Conservation (phyloP, 352 stramenopile genomes). For the Phytophthora podocarpi region DNA sequence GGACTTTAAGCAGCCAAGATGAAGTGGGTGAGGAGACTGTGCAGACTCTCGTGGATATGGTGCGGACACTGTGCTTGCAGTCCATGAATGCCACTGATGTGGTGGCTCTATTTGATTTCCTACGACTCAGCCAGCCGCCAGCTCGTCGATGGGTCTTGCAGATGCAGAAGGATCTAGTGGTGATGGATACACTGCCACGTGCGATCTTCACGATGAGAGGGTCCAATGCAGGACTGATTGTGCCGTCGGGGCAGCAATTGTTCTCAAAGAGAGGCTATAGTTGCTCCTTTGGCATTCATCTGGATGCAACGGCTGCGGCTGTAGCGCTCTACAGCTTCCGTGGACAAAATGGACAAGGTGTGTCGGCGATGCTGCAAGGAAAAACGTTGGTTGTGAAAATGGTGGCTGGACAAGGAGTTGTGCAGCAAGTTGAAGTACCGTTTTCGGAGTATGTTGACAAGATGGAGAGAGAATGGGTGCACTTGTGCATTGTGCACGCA, state of each 20-base stretch:
- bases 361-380: slow-evolving; percentile 62
- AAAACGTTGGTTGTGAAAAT: slow-evolving; percentile 64
- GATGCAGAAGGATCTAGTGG: slow-evolving; percentile 61
- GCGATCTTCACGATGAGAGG: slow-evolving; percentile 79
- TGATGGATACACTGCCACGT: slow-evolving; percentile 56
- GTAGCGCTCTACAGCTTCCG: slow-evolving; percentile 80
- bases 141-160: slow-evolving; percentile 56
- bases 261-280: slow-evolving; percentile 83
- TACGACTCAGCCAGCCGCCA: slow-evolving; percentile 55
- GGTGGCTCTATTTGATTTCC: slow-evolving; percentile 73
- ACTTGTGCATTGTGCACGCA: slow-evolving; percentile 79
- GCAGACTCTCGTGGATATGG: slow-evolving; percentile 49
- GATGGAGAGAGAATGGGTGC: slow-evolving; percentile 69
- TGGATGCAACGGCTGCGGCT: slow-evolving; percentile 37
- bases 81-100: slow-evolving; percentile 67
- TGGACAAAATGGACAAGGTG: slow-evolving; percentile 73
- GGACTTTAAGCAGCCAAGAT: slow-evolving; percentile 39
- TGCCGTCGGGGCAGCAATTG: slow-evolving; percentile 57
- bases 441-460: slow-evolving; percentile 51
- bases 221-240: slow-evolving; percentile 63
- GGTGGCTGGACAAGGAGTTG: slow-evolving; percentile 43
- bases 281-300: slow-evolving; percentile 64
- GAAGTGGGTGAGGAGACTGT: slow-evolving; percentile 35
- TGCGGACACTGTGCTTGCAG: slow-evolving; percentile 51
- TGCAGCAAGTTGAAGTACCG: slow-evolving; percentile 61